Base-by-base conservation (phyloP, 2,329 filamentous ascomycete genomes). In the Neonectria faginata region DNA sequence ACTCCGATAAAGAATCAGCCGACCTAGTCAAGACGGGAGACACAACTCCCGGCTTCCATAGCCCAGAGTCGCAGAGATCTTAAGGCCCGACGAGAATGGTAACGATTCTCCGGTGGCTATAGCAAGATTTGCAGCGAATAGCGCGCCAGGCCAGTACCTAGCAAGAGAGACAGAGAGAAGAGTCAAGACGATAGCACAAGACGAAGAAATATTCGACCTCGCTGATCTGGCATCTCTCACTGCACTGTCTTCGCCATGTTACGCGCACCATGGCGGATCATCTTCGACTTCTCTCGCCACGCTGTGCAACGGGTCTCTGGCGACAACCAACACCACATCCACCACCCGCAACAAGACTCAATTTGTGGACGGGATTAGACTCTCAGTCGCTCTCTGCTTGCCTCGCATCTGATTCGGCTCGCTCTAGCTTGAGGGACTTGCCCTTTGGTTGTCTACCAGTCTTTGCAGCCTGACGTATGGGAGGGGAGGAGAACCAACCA, bases 181-280 rank as follows among this genome's bases (percentile, higher is more conserved):
- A 79, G 75, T 74, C 88, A 88, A 88, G 86, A 89, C 86, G 89
- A 89, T 92, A 92, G 90, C 89, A 91, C 87, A 90, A 83, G 79
- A 82, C 78, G 81, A 80, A 76, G 67, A 75, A 79, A 76, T 77
- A 79, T 79, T 79, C 81, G 80, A 81, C 81, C 79, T 79, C 79
- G 78, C 78, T 81, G 73, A 76, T 78, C 76, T 82, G 79, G 77
- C 77, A 79, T 76, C 75, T 72, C 73, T 75, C 73, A 65, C 77
- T 75, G 77, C 78, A 75, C 78, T 82, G 78, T 80, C 75, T 79
- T 78, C 77, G 67, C 77, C 75, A 74, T 78, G 72, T 74, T 72
- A 62, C 68, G 63, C 73, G 63, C 60, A 56, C 54, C 54, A 56
- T 66, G 68, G 67, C 64, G 62, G 48, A 67, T 65, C 52, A 69